Base-by-base conservation (phyloP, 2,329 filamentous ascomycete genomes). In the Lojkania enalia region DNA sequence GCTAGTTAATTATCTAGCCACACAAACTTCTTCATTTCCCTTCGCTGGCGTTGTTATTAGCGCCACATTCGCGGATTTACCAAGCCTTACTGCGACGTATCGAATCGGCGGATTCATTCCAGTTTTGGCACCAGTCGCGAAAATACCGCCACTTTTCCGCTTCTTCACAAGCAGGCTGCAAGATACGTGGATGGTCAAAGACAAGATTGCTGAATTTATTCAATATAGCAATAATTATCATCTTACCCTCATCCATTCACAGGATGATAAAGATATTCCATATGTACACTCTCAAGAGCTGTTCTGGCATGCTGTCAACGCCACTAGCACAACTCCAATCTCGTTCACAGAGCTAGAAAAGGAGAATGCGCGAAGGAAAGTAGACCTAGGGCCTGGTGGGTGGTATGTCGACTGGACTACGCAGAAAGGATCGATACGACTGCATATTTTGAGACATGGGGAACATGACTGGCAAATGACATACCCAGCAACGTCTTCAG, bases 401-500 rank as follows among this genome's bases (percentile, higher is more conserved):
- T 79, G 74, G 52, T 64, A 73, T 7, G 70, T 79, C 36, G 74
- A 79, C 39, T 75, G 75, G 70, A 59, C 52, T 35, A 77, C 75
- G 0, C 48, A 61, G 7, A 70, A 70, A 21, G 81, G 80, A 1
- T 42, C 76, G 0, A 69, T 84, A n/a, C 66, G 76, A 40, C 74
- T 82, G 54, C 72, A 82, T 39, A 77, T 84, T 5, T 46, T 80
- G 4, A 79, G 79, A 59, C 75, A 77, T 51, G 80, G 80, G 0
- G 58, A 81, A 13, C 80, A 84, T 43, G 81, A 84, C 62, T 70
- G 74, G 23, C 74, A 81, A 37, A 83, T 83, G 80, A 75, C 75
- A 3, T 78, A 81, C 58, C 78, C 79, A 1, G 68, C 79, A 3
- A 72, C 81, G 0, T 77, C 74, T 30, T 55, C 78, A 45, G 79